Conservation (phyloP, 164 flowering plant species). For the Houttuynia cordata region DNA sequence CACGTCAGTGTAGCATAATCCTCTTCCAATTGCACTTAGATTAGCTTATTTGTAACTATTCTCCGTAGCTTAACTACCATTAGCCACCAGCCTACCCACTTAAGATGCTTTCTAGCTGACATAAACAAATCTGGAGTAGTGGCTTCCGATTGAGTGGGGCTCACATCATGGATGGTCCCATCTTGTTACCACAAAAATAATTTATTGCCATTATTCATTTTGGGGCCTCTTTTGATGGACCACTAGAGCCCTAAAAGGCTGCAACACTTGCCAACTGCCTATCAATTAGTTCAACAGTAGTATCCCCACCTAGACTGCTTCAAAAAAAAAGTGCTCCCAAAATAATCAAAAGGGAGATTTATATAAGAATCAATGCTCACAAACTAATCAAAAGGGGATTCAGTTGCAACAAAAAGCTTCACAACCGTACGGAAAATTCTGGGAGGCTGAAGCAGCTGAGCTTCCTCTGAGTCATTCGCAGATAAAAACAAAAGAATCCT, state of each 20-base stretch:
- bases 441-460: background rate
- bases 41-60: background rate
- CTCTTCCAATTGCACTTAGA: too few species aligned
- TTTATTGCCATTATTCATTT: background rate
- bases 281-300: background rate
- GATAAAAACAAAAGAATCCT: background rate
- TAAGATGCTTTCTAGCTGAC: background rate
- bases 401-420: conserved; percentile 3
- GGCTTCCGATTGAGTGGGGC: background rate
- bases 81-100: background rate
- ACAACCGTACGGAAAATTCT: conserved; percentile 4
- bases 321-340: too few species aligned
- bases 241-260: background rate
- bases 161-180: background rate
- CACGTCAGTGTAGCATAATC: too few species aligned
- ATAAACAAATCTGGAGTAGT: background rate
- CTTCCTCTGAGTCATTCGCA: background rate
- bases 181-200: background rate
- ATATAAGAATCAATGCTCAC: background rate
- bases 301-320: too few species aligned
- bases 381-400: background rate
- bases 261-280: background rate
- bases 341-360: too few species aligned
- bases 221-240: background rate
- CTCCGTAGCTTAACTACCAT: background rate